These are phyloP conservation scores for Elsinoe fawcettii DNA, from an alignment of 2,329 filamentous ascomycete genomes.

Conservation along the genomic window DNA sequence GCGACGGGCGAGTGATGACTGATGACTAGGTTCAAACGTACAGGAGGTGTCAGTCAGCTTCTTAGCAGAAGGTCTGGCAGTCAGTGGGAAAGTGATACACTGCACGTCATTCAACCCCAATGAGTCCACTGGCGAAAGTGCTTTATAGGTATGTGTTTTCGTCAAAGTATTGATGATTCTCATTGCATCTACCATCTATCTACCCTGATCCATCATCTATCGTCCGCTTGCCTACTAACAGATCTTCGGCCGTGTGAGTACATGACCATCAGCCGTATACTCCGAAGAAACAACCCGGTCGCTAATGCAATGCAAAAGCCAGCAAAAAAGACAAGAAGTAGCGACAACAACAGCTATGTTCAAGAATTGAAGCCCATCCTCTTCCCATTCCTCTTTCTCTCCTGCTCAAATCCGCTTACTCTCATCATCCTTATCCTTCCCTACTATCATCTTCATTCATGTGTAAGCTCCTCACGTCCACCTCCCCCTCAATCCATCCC, in stretches of 20 bases:
- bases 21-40: too few species aligned
- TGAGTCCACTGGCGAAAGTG: too few species aligned
- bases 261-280: not conserved
- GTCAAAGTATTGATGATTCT: too few species aligned
- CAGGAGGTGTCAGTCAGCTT: too few species aligned
- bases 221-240: not conserved
- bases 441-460: too few species aligned
- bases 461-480: conserved; percentile 28
- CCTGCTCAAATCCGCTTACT: too few species aligned
- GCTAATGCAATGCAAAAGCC: not conserved
- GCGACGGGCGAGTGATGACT: too few species aligned
- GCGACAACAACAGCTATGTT: not conserved
- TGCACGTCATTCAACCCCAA: too few species aligned
- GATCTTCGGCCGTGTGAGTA: not conserved
- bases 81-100: too few species aligned
- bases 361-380: not conserved
- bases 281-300: not conserved
- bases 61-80: too few species aligned
- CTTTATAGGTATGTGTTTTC: too few species aligned
- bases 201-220: not conserved
- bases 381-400: not conserved
- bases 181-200: not conserved
- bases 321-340: not conserved
- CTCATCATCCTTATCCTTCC: too few species aligned
- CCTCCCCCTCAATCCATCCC: conserved; percentile 61